Base-by-base conservation (phyloP, 352 stramenopile species). In the Albugo candida region DNA sequence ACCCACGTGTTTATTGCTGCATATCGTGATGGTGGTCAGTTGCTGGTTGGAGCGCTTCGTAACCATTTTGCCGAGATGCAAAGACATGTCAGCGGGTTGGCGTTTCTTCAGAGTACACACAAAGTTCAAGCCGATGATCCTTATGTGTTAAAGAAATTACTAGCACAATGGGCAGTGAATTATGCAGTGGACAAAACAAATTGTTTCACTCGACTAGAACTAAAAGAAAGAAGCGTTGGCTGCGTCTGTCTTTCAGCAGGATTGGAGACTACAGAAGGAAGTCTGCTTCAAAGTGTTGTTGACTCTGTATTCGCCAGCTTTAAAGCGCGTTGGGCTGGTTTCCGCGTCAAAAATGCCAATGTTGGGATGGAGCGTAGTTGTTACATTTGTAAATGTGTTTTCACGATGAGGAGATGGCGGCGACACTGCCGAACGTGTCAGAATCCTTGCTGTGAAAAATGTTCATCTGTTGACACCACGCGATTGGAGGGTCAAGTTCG, bases 381-480 rank as follows among this genome's bases (percentile, higher is more conserved):
- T 54, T 83, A 83, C 49, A 47, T 71, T 36, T 83, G 70, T 56
- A 75, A 75, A 47, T 64, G 70, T 13, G 47, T 49, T 11, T 83
- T 83, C 44, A 79, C 71, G 60, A 79, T 83, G 67, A 65, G 67
- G 49, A 65, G 70, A 47, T 83, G 70, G 70, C 65, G 70, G 34
- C 63, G 67, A 31, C 68, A 83, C 54, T 83, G 70, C 47, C 63
- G 70, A 11, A 83, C 70, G 16, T 83, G 70, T 49, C 70, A 83
- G 47, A 70, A 70, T 19, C 58, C 70, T 5, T 69, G 61, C 41
- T 83, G 70, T 47, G 68, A 83, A 52, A 81, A 79, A 53, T 83
- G 70, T 47, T 79, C 65, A 19, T 68, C 64, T 0, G 60, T 80
- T 17, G 70, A 83, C 48, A 70, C 67, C 43, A 81, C 68, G 6